Percentiles rank a stretch among this genome's conserved stretches.
phyloP scores from a whole-genome alignment of 371 early-diverging fungal species.

The Dichotomocladium elegans region DNA sequence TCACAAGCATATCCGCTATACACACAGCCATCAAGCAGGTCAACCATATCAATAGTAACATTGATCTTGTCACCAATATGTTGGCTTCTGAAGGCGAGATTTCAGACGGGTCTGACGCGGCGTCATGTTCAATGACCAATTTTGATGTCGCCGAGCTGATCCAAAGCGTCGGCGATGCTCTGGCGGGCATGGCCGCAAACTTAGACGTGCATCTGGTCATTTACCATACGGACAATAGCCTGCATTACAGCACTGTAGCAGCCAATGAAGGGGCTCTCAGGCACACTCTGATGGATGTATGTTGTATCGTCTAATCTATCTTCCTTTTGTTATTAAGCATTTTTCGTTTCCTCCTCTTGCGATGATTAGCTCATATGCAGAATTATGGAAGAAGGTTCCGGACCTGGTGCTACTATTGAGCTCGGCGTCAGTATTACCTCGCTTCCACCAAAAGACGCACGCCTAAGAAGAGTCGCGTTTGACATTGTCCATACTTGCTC shows the following conservation, averaged over 20 bases:
- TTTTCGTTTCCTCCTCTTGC: too few relatives aligned
- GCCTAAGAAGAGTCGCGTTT: background rate
- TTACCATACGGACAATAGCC: background rate
- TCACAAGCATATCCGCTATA: slow-evolving; percentile 39
- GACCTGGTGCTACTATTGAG: background rate
- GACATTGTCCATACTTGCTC: background rate
- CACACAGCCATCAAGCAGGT: background rate
- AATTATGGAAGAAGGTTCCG: background rate
- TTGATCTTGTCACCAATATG: background rate
- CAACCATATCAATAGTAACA: background rate
- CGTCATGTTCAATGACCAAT: background rate
- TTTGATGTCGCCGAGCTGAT: background rate
- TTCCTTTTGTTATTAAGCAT: too few relatives aligned
- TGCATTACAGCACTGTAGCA: background rate
- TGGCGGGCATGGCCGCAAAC: background rate
- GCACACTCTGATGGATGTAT: background rate
- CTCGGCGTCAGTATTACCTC: background rate
- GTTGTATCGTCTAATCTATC: too few relatives aligned
- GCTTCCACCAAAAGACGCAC: background rate
- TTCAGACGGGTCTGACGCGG: too few relatives aligned
- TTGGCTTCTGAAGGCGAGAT: background rate
- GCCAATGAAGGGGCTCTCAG: background rate
- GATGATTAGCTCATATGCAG: background rate
- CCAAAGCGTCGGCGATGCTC: background rate
- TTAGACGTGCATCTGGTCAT: background rate